Base-by-base conservation (phyloP, 108 stramenopile species). In the Pseudonitzschia delicatissima region DNA sequence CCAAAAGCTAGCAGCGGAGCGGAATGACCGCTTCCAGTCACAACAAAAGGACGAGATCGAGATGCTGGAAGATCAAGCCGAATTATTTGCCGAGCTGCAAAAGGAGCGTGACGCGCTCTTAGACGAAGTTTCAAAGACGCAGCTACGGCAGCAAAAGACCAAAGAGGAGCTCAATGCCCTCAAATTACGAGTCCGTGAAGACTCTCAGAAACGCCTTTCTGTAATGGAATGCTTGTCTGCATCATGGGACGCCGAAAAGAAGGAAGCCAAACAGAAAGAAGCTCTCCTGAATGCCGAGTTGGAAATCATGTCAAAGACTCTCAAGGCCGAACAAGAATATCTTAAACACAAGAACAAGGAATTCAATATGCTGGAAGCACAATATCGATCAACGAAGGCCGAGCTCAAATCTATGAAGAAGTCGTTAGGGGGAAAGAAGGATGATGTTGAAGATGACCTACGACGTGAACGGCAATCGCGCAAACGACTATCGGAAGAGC, bases 211-310 rank as follows among this genome's bases (percentile, higher is more conserved):
- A 55, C 29, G 53, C 4, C 53, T 55, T 28, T 31, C 53, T 11
- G 53, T 55, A 11, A 55, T 55, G 53, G 53, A 55, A 55, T 55
- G 26, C 1, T 55, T 55, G 6, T 55, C 53, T n/a, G 25, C 27
- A 4, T 27, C 53, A 55, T 55, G 53, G 53, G 53, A 55, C 29
- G 18, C 29, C 5, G 53, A 55, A 55, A 27, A 55, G 27, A 55
- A 33, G 26, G 53, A 55, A 55, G 53, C 53, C 28, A 55, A 21
- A 55, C 53, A 55, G n/a, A 55, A 55, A 55, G 53, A 55, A 1
- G 32, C 29, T 17, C 53, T 33, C 13, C 26, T 55, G 2, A 55
- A 55, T 33, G 28, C 53, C 31, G 53, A 55, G n/a, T 15, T 55
- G 53, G 53, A 55, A 0, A 55, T 55, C 29, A 55, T 55, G 53